Percentiles rank a stretch among this genome's conserved stretches.
phyloP scores from a whole-genome alignment of 106 monocot genomes.

The Dioscorea zingiberensis region DNA sequence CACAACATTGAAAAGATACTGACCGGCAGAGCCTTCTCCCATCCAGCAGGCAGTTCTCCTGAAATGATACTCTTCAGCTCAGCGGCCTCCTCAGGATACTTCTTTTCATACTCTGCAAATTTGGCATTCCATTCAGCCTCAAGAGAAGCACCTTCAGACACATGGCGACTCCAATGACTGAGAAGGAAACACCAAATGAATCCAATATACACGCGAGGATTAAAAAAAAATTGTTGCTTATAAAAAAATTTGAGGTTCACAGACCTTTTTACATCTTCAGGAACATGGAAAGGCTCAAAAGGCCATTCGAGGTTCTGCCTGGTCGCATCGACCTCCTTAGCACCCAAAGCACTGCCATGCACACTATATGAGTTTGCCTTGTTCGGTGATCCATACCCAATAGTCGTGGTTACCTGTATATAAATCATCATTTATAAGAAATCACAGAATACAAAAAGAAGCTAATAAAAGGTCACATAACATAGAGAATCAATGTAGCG shows the following conservation, averaged over 20 bases:
- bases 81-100: constrained; percentile 61
- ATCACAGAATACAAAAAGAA: neutral
- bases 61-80: constrained; percentile 51
- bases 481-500: neutral
- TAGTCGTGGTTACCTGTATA: constrained; percentile 69
- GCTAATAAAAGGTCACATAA: neutral
- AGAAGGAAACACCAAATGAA: neutral
- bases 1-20: neutral
- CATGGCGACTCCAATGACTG: constrained; percentile 79
- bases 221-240: neutral
- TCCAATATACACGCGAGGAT: neutral
- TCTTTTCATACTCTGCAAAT: constrained; percentile 71
- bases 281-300: constrained; percentile 72
- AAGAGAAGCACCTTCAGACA: constrained; percentile 46
- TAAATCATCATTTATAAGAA: neutral
- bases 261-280: constrained; percentile 93
- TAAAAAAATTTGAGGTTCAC: neutral
- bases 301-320: constrained; percentile 84
- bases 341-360: constrained; percentile 86
- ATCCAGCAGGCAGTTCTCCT: constrained; percentile 67
- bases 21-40: constrained; percentile 75
- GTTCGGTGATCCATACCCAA: constrained; percentile 81
- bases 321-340: constrained; percentile 95
- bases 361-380: constrained; percentile 68
- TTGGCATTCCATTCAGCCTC: constrained; percentile 77